Evolutionary conservation across 495 filamentous ascomycete genomes (phyloP).

Genomic region (Penicillium samsonianum): DNA sequence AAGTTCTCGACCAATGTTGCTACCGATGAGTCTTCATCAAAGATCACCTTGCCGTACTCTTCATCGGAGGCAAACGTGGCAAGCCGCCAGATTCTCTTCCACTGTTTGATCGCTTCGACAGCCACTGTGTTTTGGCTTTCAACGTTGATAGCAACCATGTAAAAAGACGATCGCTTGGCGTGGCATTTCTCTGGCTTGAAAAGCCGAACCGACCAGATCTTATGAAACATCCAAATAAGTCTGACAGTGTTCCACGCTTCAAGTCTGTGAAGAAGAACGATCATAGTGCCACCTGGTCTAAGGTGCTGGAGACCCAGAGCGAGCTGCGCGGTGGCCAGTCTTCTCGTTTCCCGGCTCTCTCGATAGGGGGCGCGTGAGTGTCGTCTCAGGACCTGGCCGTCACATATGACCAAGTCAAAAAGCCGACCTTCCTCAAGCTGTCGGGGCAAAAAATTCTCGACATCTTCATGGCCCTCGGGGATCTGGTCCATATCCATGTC

Average conservation of each 20-base stretch:
- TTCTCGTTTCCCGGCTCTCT: slow-evolving; percentile 40
- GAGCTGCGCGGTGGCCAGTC: slow-evolving; percentile 48
- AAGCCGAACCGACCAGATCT: slow-evolving; percentile 46
- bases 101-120: slow-evolving; percentile 28
- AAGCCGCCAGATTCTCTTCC: background rate
- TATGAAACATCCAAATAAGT: slow-evolving; percentile 43
- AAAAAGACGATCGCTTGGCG: slow-evolving; percentile 53
- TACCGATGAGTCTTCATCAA: background rate
- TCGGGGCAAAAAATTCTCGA: slow-evolving; percentile 35
- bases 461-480: slow-evolving; percentile 46
- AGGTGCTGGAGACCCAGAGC: slow-evolving; percentile 51
- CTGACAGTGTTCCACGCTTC: slow-evolving; percentile 43
- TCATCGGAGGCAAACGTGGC: slow-evolving; percentile 3
- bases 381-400: slow-evolving; percentile 55
- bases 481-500: slow-evolving; percentile 51
- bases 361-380: slow-evolving; percentile 46
- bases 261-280: slow-evolving; percentile 53
- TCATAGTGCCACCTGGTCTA: slow-evolving; percentile 44
- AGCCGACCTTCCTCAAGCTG: slow-evolving; percentile 18
- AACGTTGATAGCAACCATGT: slow-evolving; percentile 55
- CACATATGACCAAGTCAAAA: slow-evolving; percentile 59
- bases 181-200: slow-evolving; percentile 52
- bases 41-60: background rate
- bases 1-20: slow-evolving; percentile 1
- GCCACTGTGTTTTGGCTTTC: slow-evolving; percentile 35